Evolutionary conservation across 257 asterid species (phyloP).

Genomic region (Petrea volubilis): DNA sequence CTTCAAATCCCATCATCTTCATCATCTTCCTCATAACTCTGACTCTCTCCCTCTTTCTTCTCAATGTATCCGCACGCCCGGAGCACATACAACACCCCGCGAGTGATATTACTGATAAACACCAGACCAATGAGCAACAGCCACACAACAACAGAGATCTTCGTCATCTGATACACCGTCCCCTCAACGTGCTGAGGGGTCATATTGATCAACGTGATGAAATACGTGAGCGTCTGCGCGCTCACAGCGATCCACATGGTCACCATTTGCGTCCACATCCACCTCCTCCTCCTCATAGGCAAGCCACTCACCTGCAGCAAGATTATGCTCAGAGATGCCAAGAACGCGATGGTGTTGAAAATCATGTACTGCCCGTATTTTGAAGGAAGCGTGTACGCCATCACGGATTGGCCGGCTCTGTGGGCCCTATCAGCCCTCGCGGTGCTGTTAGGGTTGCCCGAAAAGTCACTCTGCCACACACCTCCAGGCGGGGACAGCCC

Average conservation of each 20-base stretch:
- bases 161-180: slow-evolving; percentile 20
- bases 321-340: slow-evolving; percentile 37
- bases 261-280: slow-evolving; percentile 43
- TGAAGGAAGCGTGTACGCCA: slow-evolving; percentile 26
- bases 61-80: slow-evolving; percentile 14
- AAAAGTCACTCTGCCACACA: slow-evolving; percentile 32
- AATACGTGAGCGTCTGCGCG: slow-evolving; percentile 30
- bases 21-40: slow-evolving; percentile 15
- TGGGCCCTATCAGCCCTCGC: slow-evolving; percentile 3
- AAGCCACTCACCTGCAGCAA: slow-evolving; percentile 42
- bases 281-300: slow-evolving; percentile 31
- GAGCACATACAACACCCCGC: slow-evolving; percentile 19
- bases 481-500: slow-evolving; percentile 48
- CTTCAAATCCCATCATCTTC: slow-evolving; percentile 24
- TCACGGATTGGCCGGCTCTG: slow-evolving; percentile 34
- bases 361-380: slow-evolving; percentile 28
- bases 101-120: slow-evolving; percentile 19
- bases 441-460: slow-evolving; percentile 27
- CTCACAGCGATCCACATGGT: slow-evolving; percentile 41
- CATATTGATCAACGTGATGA: slow-evolving; percentile 24
- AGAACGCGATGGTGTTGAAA: slow-evolving; percentile 36
- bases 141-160: slow-evolving; percentile 21
- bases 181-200: slow-evolving; percentile 20
- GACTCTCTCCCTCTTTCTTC: slow-evolving; percentile 18
- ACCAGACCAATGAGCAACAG: slow-evolving; percentile 16